phyloP scores from a whole-genome alignment of 805 yeast species.

The Hanseniaspora clermontiae region DNA sequence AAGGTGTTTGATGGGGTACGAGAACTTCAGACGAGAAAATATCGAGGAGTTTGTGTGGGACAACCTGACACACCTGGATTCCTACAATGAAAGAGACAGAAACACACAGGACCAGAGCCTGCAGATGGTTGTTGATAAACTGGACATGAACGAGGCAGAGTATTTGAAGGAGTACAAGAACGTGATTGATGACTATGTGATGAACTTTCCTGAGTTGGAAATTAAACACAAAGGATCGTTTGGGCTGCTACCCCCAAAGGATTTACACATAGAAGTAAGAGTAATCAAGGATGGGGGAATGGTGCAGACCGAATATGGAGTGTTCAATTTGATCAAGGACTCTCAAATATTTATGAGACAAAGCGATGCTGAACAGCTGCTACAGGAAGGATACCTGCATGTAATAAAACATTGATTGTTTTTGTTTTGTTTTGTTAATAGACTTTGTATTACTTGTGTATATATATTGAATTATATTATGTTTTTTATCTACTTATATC shows the following conservation, averaged over 20 bases:
- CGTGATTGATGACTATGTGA: constrained; percentile 54
- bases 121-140: constrained; percentile 31
- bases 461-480: not conserved
- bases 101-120: not conserved
- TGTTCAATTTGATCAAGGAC: constrained; percentile 80
- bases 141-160: constrained; percentile 70
- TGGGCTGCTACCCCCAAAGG: constrained; percentile 78
- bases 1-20: constrained; percentile 77
- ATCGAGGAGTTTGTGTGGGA: constrained; percentile 64
- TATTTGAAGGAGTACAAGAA: constrained; percentile 54
- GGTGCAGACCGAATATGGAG: constrained; percentile 94
- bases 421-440: not conserved
- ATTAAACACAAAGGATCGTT: constrained; percentile 43
- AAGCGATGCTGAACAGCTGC: constrained; percentile 83
- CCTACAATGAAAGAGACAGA: constrained; percentile 13
- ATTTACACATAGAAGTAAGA: constrained; percentile 85
- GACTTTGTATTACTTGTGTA: too few species aligned
- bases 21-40: constrained; percentile 53
- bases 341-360: constrained; percentile 90
- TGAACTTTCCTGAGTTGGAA: constrained; percentile 67
- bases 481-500: not conserved
- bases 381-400: constrained; percentile 87
- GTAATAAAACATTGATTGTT: constrained; percentile 33
- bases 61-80: constrained; percentile 23
- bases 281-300: constrained; percentile 93